phyloP scores from a whole-genome alignment of 1,139 yeast species.

The Pneumocystis sp. region DNA sequence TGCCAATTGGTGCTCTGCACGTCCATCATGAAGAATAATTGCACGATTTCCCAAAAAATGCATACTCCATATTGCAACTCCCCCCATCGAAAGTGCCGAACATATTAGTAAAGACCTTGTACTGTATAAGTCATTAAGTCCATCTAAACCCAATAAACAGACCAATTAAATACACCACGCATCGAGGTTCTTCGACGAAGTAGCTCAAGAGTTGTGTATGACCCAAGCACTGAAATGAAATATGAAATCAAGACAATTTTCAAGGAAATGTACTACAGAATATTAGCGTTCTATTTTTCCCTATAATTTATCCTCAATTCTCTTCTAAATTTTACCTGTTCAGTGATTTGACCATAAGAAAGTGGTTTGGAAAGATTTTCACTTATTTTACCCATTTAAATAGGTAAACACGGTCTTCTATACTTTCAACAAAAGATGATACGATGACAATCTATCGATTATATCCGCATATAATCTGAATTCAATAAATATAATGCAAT shows the following conservation, averaged over 20 bases:
- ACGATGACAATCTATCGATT: background rate
- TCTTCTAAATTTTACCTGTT: background rate
- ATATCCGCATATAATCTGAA: too few relatives aligned
- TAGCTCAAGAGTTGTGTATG: conserved; percentile 5
- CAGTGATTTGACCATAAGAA: background rate
- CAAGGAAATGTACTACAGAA: background rate
- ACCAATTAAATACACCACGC: background rate
- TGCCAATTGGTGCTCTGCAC: conserved; percentile 2
- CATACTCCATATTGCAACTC: conserved; percentile 8
- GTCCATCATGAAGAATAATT: conserved; percentile 1
- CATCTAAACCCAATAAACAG: background rate
- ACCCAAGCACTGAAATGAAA: conserved; percentile 5
- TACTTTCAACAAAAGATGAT: background rate
- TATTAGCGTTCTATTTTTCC: background rate
- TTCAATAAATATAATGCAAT: too few relatives aligned
- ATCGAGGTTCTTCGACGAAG: conserved; percentile 4
- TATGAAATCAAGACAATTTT: background rate
- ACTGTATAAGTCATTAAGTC: background rate
- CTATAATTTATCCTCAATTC: background rate
- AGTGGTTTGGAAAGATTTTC: background rate
- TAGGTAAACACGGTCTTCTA: background rate
- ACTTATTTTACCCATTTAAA: background rate
- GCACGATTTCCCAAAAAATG: conserved; percentile 7
- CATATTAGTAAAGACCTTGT: conserved; percentile 1
- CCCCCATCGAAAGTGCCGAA: conserved; percentile 7